Base-by-base conservation (phyloP, 2,329 filamentous ascomycete species). In the Aureobasidium sp. region DNA sequence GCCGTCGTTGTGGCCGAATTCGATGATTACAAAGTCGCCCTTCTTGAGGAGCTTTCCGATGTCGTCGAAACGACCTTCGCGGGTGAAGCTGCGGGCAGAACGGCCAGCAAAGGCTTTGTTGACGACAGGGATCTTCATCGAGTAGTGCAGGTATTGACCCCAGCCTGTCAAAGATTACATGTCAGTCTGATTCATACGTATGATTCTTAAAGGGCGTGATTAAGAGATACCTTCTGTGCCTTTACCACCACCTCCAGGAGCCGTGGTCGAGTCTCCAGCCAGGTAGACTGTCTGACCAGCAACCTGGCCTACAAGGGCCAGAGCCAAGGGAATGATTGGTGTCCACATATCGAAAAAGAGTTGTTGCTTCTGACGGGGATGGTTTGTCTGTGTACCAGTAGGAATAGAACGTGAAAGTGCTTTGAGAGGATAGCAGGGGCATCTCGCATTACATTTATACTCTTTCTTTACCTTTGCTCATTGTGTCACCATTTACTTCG, bases 1-100 rank as follows among this genome's bases (percentile, higher is more conserved):
- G 23, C 84, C 86, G 65, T 89, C 86, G 66, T 89, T 89, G 75
- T 89, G 86, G 0, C 86, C 86, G 66, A 89, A 87, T 66, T 88
- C 85, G 57, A 89, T 87, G 57, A 88, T 76, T 1, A 88, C 84
- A 70, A 82, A 85, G 70, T 89, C 86, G 33, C 83, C 84, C 1
- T 75, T 60, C 67, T 79, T 65, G 25, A 88, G 75, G 2, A 75
- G 67, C 33, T 77, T 71, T 49, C 80, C 78, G 57, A 89, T 80
- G 0, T 75, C 76, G 17, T 77, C 71, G 74, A 89, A 89, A 15
- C 83, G 82, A 9, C 81, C 83, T 72, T 89, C 86, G 50, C 83
- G 79, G 1, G 81, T 85, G 73, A 79, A 89, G 23, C 83, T 87
- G 49, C 86, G 80, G 1, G 86, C 84, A 27, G 81, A 85, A 53